Evolutionary conservation across 2,329 filamentous ascomycete species (phyloP), one percentile per base, ranked within the genome.

Genomic region (Aplosporella prunicola): DNA sequence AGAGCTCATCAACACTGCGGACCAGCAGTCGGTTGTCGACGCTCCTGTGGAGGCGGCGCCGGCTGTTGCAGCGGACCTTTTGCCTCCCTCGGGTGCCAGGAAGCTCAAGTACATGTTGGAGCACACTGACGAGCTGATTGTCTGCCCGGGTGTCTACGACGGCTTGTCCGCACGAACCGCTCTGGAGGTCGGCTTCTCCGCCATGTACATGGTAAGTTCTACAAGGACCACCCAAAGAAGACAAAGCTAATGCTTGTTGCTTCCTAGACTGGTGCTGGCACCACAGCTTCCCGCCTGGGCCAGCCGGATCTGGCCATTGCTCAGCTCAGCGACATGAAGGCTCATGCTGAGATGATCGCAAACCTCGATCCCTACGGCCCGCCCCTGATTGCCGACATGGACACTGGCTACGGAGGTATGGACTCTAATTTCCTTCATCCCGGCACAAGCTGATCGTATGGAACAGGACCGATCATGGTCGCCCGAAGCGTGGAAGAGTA

Each of bases 61-160:
- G n/a, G n/a, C n/a, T n/a, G n/a, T n/a, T n/a, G n/a, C n/a, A n/a
- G n/a, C n/a, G n/a, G n/a, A n/a, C n/a, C n/a, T n/a, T n/a, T n/a
- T n/a, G n/a, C 24, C 23, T 10, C 35, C 26, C 9, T 17, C 38
- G 6, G 38, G 14, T 5, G 13, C 39, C 5, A 18, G 17, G 4
- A 31, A 23, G 27, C 32, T 60, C 13, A 46, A 56, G 14, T 35
- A 32, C 8, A 51, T 59, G 53, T 36, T 60, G 10, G 50, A 48
- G 3, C 50, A 58, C 38, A 48, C 49, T 2, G 45, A 51, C 2
- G 55, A 57, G 46, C 28, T 59, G 20, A 51, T 81, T 22, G 66
- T 79, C 2, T 75, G 71, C 35, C 78, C 77, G 0, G 78, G 78
- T 18, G 76, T 82, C 3, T 80, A 80, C 50, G 78, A 83, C 61